Base-by-base conservation (phyloP, 1,284 basidiomycete species). In the Sporisorium iseilematis-ciliati region DNA sequence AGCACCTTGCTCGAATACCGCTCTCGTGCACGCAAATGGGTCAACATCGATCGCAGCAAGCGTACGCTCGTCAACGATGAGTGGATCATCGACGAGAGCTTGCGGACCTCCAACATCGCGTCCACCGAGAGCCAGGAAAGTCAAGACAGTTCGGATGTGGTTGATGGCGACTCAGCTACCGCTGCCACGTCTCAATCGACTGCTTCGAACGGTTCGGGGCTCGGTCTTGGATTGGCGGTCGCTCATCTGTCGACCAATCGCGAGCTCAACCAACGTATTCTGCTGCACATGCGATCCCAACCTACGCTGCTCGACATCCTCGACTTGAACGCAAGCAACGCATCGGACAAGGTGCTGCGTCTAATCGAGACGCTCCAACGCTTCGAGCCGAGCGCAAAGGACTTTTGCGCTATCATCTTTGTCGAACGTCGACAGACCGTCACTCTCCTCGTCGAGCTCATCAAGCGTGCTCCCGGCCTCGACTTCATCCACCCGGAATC, bases 361-460 rank as follows among this genome's bases (percentile, higher is more conserved):
- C 58, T 82, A 1, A 26, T 82, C 50, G 61, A 82, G 23, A 49
- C 73, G 25, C 71, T 82, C 21, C 35, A 41, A 12, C 76, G 74
- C 65, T 77, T 72, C 40, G 57, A 54, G 14, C 40, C 50, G 10
- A 54, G 53, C 16, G 33, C 50, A 6, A 16, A 49, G 12, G 29
- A 45, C n/a, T 71, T 82, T 26, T 77, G 78, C 54, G 78, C 67
- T 0, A 82, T 82, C 58, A 65, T 80, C 57, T 82, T 82, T 64
- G 76, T 78, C 49, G 64, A 68, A 33, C 66, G 78, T 3, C 31
- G 78, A 18, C 67, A 72, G 51, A 77, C 80, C 12, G 80, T 77
- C 8, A 57, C 57, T 1, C 57, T 73, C 20, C 65, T 82, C 11
- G 65, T 61, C n/a, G 75, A 79, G 56, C 65, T 82, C 20, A 68